Percentiles rank a stretch among this genome's conserved stretches.
Conservation (phyloP, 78 protist genomes). For the Dictyostelium capitatum region DNA sequence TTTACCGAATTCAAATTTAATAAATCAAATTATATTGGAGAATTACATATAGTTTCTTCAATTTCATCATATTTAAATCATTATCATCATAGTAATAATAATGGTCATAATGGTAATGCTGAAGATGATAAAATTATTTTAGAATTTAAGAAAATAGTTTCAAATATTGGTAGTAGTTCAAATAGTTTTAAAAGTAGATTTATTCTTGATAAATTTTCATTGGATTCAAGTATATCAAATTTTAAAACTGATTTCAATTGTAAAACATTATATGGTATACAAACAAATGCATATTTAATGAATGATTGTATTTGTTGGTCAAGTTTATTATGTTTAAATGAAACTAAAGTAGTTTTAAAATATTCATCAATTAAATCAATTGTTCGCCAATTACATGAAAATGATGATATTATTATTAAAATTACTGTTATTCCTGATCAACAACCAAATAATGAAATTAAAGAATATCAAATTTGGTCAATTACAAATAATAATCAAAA, state of each 20-base stretch:
- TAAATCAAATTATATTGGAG: not conserved
- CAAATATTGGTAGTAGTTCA: not conserved
- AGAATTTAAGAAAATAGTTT: not conserved
- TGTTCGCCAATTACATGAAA: not conserved
- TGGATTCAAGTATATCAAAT: not conserved
- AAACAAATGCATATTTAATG: conserved; percentile 16
- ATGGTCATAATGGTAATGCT: not conserved
- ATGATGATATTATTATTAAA: not conserved
- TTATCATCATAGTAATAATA: not conserved
- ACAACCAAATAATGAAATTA: too few species aligned
- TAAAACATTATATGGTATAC: conserved; percentile 42
- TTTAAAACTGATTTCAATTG: conserved; percentile 19
- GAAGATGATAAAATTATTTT: not conserved
- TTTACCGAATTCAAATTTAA: not conserved
- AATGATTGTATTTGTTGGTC: conserved; percentile 36
- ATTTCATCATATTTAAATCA: not conserved
- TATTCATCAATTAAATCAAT: not conserved
- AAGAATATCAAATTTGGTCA: conserved; percentile 18
- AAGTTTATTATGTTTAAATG: conserved; percentile 19
- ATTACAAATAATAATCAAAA: not conserved
- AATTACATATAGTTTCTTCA: not conserved
- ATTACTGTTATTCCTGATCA: not conserved
- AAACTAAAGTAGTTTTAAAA: not conserved
- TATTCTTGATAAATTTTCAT: conserved; percentile 6
- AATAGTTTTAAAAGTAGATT: not conserved